Evolutionary conservation across 2,329 filamentous ascomycete genomes (phyloP).

Genomic region (Diaporthe destruens): DNA sequence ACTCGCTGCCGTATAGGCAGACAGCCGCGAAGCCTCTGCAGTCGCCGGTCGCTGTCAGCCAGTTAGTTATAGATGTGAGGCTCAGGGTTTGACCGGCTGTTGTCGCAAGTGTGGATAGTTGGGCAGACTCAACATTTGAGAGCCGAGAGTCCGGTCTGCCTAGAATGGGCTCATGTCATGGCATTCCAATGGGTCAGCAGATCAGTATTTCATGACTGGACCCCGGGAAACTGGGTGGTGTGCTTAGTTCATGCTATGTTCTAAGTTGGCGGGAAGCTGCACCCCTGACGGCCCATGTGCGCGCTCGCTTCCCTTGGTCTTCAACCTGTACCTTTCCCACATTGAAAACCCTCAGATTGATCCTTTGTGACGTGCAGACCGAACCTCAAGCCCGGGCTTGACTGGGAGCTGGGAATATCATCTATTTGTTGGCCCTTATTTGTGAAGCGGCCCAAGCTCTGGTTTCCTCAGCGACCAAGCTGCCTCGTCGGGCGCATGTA

Average conservation of each 20-base stretch:
- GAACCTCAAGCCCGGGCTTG: neutral
- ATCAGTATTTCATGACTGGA: conserved; percentile 7
- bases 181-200: conserved; percentile 16
- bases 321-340: conserved; percentile 2
- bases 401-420: conserved; percentile 24
- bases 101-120: neutral
- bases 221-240: neutral
- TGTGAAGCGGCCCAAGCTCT: conserved; percentile 32
- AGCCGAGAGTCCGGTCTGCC: neutral
- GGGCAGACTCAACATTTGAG: neutral
- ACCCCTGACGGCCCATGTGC: neutral
- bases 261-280: conserved; percentile 18
- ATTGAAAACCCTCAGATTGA: neutral
- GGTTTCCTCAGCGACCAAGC: conserved; percentile 21
- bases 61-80: neutral
- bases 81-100: neutral
- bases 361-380: neutral
- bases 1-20: neutral
- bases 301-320: neutral
- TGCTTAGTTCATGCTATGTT: neutral
- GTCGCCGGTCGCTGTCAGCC: too few relatives aligned
- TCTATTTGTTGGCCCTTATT: conserved; percentile 38
- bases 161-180: conserved; percentile 1
- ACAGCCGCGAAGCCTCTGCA: neutral
- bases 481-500: neutral